phyloP scores from a whole-genome alignment of 495 filamentous ascomycete genomes.

The Aspergillus biplanus region DNA sequence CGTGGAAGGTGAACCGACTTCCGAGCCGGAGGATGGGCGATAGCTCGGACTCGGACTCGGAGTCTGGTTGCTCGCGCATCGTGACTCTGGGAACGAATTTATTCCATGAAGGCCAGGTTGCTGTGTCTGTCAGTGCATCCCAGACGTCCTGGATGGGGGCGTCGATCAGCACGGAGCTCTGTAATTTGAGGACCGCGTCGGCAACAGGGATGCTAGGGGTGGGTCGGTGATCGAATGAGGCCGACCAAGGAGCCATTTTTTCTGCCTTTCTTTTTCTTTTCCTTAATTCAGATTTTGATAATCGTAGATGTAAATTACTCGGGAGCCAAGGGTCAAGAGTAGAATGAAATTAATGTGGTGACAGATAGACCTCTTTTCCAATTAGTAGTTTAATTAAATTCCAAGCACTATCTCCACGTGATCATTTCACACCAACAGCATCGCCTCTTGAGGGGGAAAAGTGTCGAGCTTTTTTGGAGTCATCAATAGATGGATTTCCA shows the following conservation, averaged over 20 bases:
- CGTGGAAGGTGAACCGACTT: slow-evolving; percentile 46
- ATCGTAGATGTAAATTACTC: neutral
- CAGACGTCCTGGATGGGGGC: slow-evolving; percentile 41
- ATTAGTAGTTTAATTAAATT: too few relatives aligned
- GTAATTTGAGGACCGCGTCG: slow-evolving; percentile 35
- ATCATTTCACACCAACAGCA: neutral
- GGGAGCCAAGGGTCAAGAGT: neutral
- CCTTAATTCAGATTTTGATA: neutral
- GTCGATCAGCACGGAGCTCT: slow-evolving; percentile 39
- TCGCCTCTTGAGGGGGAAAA: too few relatives aligned
- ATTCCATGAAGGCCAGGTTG: slow-evolving; percentile 50
- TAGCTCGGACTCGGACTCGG: slow-evolving; percentile 10
- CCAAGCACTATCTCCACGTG: neutral
- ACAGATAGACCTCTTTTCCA: neutral
- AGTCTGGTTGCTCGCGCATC: slow-evolving; percentile 39
- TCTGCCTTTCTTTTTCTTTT: slow-evolving; percentile 6
- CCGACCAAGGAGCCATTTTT: slow-evolving; percentile 8
- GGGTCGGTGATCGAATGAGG: slow-evolving; percentile 26
- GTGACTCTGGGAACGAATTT: slow-evolving; percentile 46
- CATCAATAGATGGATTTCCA: too few relatives aligned
- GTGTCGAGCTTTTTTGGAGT: too few relatives aligned
- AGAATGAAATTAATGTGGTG: neutral
- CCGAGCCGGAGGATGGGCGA: slow-evolving; percentile 39
- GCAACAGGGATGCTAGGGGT: slow-evolving; percentile 40
- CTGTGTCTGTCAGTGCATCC: slow-evolving; percentile 42